phyloP scores from a whole-genome alignment of 441 rosid genomes.

The Eutrema salsugineum region DNA sequence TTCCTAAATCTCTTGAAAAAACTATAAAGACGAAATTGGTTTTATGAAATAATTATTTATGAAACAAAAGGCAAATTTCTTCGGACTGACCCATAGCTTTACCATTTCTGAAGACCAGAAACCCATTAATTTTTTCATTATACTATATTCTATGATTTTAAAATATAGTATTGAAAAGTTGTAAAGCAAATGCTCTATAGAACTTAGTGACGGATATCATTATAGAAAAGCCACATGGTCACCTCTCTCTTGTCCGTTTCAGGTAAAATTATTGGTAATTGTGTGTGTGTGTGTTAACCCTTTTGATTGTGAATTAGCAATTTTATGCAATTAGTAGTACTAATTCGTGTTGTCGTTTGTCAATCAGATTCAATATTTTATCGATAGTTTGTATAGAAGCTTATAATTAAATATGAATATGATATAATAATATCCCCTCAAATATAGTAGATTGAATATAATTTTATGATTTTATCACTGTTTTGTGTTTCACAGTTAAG shows the following conservation, averaged over 20 bases:
- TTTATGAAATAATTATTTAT: background rate
- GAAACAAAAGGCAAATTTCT: background rate
- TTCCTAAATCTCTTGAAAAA: background rate
- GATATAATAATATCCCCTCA: background rate
- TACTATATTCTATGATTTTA: background rate
- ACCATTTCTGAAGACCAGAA: conserved; percentile 5
- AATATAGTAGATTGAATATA: background rate
- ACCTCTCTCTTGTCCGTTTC: conserved; percentile 9
- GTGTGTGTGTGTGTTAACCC: background rate
- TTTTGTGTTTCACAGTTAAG: background rate
- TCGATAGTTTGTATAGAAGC: background rate
- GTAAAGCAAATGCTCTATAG: conserved; percentile 20
- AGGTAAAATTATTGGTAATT: background rate
- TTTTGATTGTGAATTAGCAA: background rate
- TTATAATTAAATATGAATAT: background rate
- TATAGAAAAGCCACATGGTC: conserved; percentile 19
- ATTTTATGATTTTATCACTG: background rate
- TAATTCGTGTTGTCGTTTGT: background rate
- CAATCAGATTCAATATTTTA: background rate
- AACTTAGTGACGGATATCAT: conserved; percentile 28
- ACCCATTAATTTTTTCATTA: background rate
- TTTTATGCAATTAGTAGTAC: background rate
- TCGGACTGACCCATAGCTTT: background rate
- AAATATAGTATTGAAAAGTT: background rate
- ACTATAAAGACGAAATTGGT: background rate